phyloP scores from a whole-genome alignment of 805 yeast genomes.

The Grigorovia transvaalensis region DNA sequence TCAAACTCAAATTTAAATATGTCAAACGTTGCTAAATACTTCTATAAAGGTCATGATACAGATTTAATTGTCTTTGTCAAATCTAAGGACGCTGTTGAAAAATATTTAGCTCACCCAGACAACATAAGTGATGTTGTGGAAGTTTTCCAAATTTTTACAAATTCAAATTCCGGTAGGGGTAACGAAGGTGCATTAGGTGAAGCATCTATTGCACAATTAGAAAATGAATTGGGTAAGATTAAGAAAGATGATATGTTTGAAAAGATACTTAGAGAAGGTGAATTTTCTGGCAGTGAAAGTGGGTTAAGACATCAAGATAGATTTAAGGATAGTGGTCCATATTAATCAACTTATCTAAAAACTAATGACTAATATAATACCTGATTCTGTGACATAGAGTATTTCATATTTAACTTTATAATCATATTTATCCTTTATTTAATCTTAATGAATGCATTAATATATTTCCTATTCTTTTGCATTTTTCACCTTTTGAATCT shows the following conservation, averaged over 20 bases:
- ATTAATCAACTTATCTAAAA: no score
- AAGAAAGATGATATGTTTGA: constrained; percentile 30
- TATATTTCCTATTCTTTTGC: neutral
- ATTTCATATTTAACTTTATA: no score
- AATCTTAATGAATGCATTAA: no score
- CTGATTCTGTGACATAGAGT: no score
- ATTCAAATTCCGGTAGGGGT: constrained; percentile 47
- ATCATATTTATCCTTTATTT: no score
- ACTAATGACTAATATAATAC: no score
- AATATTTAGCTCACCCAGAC: constrained; percentile 28
- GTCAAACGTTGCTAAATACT: constrained; percentile 38
- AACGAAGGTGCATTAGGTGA: constrained; percentile 60
- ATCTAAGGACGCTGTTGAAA: constrained; percentile 37
- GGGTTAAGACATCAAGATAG: neutral
- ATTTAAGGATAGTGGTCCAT: neutral
- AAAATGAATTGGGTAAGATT: constrained; percentile 55
- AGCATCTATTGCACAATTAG: constrained; percentile 57
- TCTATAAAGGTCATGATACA: constrained; percentile 51
- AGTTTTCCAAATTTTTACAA: constrained; percentile 52
- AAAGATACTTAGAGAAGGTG: constrained; percentile 49
- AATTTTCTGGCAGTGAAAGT: constrained; percentile 28
- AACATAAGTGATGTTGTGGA: constrained; percentile 48
- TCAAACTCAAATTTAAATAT: constrained; percentile 4
- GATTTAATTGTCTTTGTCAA: constrained; percentile 63
- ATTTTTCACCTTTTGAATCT: no score